Conservation (phyloP, 2,329 filamentous ascomycete genomes). For the Colletotrichum gigasporum region DNA sequence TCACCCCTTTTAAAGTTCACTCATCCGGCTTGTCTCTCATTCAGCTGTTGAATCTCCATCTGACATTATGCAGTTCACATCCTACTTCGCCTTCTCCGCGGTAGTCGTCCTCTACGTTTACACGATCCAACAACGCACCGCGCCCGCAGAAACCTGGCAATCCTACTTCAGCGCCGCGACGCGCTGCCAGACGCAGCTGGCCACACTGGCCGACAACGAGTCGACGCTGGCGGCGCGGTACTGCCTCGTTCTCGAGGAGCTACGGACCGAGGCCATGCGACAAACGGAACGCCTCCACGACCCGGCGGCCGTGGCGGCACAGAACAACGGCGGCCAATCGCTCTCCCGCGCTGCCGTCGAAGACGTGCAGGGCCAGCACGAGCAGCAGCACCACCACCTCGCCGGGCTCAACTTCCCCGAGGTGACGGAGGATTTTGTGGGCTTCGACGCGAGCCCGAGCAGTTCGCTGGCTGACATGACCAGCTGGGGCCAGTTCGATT, state of each 20-base stretch:
- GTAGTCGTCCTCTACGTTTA: constrained; percentile 55
- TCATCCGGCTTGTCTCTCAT: too few species aligned
- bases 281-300: constrained; percentile 19
- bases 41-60: too few species aligned
- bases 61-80: constrained; percentile 40
- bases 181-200: constrained; percentile 50
- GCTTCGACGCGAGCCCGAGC: constrained; percentile 22
- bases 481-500: constrained; percentile 33
- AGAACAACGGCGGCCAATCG: neutral
- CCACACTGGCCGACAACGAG: constrained; percentile 45
- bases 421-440: constrained; percentile 17
- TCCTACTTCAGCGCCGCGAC: constrained; percentile 46
- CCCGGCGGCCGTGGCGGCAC: neutral
- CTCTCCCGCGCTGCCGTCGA: neutral
- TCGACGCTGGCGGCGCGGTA: constrained; percentile 51
- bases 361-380: neutral
- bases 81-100: constrained; percentile 56
- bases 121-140: constrained; percentile 47
- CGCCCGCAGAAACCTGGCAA: constrained; percentile 38
- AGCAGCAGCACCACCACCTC: constrained; percentile 1
- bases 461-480: constrained; percentile 25
- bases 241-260: constrained; percentile 50
- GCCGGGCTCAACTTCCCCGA: constrained; percentile 8
- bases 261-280: constrained; percentile 21
- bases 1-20: too few species aligned